Conservation (phyloP, 2,329 filamentous ascomycete genomes). For the Fragosphaeria purpurea region DNA sequence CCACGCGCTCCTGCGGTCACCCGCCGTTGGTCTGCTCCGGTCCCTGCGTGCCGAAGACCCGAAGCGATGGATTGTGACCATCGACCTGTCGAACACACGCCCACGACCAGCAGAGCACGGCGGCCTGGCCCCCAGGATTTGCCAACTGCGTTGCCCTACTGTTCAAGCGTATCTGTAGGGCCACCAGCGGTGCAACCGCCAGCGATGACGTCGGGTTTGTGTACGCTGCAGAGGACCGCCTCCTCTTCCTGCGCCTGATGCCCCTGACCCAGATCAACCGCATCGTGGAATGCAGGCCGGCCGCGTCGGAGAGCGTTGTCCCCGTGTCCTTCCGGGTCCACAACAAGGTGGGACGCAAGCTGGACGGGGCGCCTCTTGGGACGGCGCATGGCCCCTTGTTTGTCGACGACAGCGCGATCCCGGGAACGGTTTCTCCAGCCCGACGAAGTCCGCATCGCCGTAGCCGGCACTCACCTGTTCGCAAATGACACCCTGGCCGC, state of each 20-base stretch:
- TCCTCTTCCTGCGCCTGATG: constrained; percentile 32
- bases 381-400: constrained; percentile 13
- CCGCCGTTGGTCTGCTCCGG: no score
- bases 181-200: constrained; percentile 5
- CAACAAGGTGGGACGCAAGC: constrained; percentile 7
- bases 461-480: constrained; percentile 25
- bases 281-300: constrained; percentile 28
- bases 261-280: constrained; percentile 31
- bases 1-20: no score
- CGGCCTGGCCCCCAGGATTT: no score
- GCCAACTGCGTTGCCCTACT: neutral
- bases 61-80: no score
- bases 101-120: no score
- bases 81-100: no score
- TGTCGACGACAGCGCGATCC: constrained; percentile 5
- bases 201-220: constrained; percentile 26
- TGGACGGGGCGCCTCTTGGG: constrained; percentile 10
- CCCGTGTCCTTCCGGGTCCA: neutral
- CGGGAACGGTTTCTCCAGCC: constrained; percentile 14
- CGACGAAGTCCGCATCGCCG: constrained; percentile 30
- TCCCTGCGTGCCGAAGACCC: no score
- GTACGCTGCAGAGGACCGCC: neutral
- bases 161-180: neutral
- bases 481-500: constrained; percentile 21
- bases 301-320: neutral